Evolutionary conservation across 768 basidiomycete genomes (phyloP).

Genomic region (Mycena epipterygia): DNA sequence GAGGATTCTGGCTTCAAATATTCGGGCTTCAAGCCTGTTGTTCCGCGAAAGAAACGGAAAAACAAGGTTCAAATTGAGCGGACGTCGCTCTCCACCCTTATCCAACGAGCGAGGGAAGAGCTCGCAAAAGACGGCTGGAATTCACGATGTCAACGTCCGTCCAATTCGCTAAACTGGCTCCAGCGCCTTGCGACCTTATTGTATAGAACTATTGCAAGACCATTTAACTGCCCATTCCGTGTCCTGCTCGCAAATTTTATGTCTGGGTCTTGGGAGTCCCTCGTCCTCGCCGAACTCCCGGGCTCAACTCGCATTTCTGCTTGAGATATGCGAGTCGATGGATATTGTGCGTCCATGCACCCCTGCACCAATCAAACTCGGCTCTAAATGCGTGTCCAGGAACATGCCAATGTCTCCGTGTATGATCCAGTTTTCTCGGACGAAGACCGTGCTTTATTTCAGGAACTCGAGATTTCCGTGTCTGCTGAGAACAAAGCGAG

Average conservation of each 20-base stretch:
- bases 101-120: slow-evolving; percentile 61
- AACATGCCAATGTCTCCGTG: slow-evolving; percentile 59
- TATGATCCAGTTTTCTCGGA: slow-evolving; percentile 85
- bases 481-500: slow-evolving; percentile 65
- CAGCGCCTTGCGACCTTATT: slow-evolving; percentile 16
- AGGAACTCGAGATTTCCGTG: slow-evolving; percentile 54
- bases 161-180: not conserved
- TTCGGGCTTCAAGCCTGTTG: slow-evolving; percentile 65
- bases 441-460: slow-evolving; percentile 68
- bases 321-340: slow-evolving; percentile 65
- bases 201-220: slow-evolving; percentile 52
- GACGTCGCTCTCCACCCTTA: slow-evolving; percentile 50
- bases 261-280: slow-evolving; percentile 85
- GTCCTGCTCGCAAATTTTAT: slow-evolving; percentile 60
- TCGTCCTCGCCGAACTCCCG: slow-evolving; percentile 70
- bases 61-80: slow-evolving; percentile 49
- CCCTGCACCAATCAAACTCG: slow-evolving; percentile 8
- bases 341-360: slow-evolving; percentile 67
- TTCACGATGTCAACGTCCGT: slow-evolving; percentile 68
- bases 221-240: slow-evolving; percentile 45
- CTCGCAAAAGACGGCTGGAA: slow-evolving; percentile 68
- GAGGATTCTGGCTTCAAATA: slow-evolving; percentile 51
- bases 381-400: slow-evolving; percentile 53
- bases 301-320: slow-evolving; percentile 78
- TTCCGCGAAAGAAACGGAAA: slow-evolving; percentile 66